Evolutionary conservation across 192 early-diverging fungal genomes (phyloP).

Genomic region (Linnemannia elongata): DNA sequence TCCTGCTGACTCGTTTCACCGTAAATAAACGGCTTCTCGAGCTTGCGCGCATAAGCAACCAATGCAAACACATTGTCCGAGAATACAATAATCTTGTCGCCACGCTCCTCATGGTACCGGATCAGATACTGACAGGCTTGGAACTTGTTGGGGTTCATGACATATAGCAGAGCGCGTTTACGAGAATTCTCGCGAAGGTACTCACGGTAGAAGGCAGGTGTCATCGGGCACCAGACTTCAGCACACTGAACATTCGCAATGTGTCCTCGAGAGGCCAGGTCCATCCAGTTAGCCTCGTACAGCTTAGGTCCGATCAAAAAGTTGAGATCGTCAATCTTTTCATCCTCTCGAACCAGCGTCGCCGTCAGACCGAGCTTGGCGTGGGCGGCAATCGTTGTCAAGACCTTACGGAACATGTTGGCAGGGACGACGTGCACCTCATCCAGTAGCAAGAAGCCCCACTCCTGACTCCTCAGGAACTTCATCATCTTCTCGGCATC

Average conservation of each 20-base stretch:
- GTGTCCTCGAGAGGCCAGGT: conserved; percentile 94
- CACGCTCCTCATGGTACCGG: conserved; percentile 89
- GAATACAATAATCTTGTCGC: conserved; percentile 99
- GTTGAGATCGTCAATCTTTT: conserved; percentile 97
- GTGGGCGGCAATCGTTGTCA: conserved; percentile 93
- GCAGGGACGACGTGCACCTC: conserved; percentile 99
- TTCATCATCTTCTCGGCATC: conserved; percentile 97
- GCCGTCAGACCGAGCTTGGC: conserved; percentile 98
- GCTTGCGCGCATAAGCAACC: conserved; percentile 87
- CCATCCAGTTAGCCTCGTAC: conserved; percentile 99
- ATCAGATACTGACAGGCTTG: conserved; percentile 98
- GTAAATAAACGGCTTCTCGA: conserved; percentile 90
- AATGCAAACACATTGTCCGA: conserved; percentile 99
- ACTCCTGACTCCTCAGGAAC: conserved; percentile 90
- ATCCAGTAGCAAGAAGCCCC: conserved; percentile 97
- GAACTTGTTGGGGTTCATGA: conserved; percentile 99
- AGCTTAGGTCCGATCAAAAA: conserved; percentile 99
- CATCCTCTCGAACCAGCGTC: conserved; percentile 97
- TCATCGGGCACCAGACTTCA: conserved; percentile 99
- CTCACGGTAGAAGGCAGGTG: conserved; percentile 94
- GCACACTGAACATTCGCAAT: conserved; percentile 99
- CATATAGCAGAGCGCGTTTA: conserved; percentile 89
- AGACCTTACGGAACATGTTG: conserved; percentile 94
- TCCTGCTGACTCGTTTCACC: conserved; percentile 93
- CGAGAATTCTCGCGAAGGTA: conserved; percentile 87